phyloP scores from a whole-genome alignment of 2,329 filamentous ascomycete species.

The Fusarium agapanthi region DNA sequence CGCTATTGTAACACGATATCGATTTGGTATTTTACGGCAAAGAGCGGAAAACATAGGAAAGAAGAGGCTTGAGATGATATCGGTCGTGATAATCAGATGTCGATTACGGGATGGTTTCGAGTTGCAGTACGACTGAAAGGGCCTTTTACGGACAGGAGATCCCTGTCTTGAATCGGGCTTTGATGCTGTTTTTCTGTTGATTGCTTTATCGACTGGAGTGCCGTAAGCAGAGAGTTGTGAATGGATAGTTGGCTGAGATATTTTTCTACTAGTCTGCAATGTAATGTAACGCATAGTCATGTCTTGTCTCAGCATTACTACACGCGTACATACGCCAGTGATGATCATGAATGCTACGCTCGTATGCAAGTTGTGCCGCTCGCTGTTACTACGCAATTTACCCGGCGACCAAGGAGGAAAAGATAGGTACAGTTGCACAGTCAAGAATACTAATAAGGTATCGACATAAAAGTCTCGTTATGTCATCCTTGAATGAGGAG shows the following conservation, averaged over 20 bases:
- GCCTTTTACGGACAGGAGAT: slow-evolving; percentile 33
- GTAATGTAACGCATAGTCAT: slow-evolving; percentile 12
- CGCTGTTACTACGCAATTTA: not conserved
- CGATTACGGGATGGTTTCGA: not conserved
- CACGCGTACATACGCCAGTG: not conserved
- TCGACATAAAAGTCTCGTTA: slow-evolving; percentile 1
- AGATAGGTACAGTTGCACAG: not conserved
- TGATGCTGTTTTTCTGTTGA: not conserved
- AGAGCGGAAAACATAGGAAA: slow-evolving; percentile 38
- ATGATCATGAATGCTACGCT: slow-evolving; percentile 11
- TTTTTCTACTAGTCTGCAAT: not conserved
- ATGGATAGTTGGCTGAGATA: not conserved
- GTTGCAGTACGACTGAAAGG: slow-evolving; percentile 5
- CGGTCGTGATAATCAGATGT: not conserved
- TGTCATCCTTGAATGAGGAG: not conserved
- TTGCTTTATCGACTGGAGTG: not conserved
- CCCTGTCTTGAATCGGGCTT: slow-evolving; percentile 6
- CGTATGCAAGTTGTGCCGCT: slow-evolving; percentile 14
- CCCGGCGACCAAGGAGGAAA: not conserved
- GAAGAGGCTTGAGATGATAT: slow-evolving; percentile 12
- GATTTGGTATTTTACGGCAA: slow-evolving; percentile 24
- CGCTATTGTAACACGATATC: slow-evolving; percentile 20
- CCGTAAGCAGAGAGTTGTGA: not conserved
- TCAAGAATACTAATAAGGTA: not conserved
- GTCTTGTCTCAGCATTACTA: slow-evolving; percentile 29